Conservation (phyloP, 139 green algal species). For the Pycnococcus provasolii region DNA sequence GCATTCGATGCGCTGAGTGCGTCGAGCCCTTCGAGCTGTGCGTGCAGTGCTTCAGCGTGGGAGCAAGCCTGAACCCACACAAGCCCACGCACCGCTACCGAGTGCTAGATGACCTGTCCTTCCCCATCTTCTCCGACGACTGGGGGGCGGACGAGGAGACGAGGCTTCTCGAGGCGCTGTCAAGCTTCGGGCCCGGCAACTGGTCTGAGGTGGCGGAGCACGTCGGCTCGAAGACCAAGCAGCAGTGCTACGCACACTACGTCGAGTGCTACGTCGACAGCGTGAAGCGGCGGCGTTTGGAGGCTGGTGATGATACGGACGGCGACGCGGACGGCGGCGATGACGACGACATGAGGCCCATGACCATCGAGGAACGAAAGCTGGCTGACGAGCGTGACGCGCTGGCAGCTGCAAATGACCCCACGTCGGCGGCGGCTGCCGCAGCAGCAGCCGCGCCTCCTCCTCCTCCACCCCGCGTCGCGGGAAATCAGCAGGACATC, state of each 20-base stretch:
- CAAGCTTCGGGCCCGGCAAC: slow-evolving; percentile 81
- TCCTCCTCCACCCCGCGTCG: not conserved
- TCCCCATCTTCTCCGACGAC: slow-evolving; percentile 73
- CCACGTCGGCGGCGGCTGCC: no score
- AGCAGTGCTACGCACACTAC: slow-evolving; percentile 70
- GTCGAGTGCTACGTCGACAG: slow-evolving; percentile 63
- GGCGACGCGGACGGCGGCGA: no score
- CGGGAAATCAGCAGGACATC: slow-evolving; percentile 12
- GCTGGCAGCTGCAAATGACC: no score
- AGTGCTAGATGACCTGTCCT: slow-evolving; percentile 86
- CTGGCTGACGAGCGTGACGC: no score
- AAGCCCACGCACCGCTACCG: slow-evolving; percentile 37
- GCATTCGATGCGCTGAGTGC: slow-evolving; percentile 86
- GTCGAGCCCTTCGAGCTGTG: slow-evolving; percentile 82
- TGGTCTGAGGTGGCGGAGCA: slow-evolving; percentile 75
- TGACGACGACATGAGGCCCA: no score
- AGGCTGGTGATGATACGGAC: slow-evolving; percentile 44
- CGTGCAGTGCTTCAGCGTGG: slow-evolving; percentile 89
- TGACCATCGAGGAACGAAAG: no score
- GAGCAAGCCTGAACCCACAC: slow-evolving; percentile 66
- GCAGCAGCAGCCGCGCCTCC: not conserved
- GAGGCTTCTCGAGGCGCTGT: slow-evolving; percentile 81
- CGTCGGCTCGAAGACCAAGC: slow-evolving; percentile 62
- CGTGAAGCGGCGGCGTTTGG: slow-evolving; percentile 21
- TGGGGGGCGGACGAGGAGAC: slow-evolving; percentile 95